Conservation (phyloP, 176 grass and related monocot species). For the Eragrostis nindensis region DNA sequence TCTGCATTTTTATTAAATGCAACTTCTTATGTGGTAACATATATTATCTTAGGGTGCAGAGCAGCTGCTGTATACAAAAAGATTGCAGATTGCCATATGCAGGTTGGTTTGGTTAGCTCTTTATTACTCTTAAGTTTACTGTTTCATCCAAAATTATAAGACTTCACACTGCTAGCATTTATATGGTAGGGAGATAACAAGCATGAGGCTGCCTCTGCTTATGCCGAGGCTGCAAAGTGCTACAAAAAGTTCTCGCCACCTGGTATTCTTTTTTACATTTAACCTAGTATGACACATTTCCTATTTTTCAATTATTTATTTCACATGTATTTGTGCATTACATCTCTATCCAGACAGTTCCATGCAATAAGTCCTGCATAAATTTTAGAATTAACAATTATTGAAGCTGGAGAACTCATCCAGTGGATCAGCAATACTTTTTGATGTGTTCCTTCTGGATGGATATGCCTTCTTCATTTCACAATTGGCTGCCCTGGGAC, state of each 20-base stretch:
- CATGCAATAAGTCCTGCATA: neutral
- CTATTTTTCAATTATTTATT: neutral
- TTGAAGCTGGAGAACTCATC: neutral
- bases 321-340: neutral
- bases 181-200: conserved; percentile 65
- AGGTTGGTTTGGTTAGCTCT: neutral
- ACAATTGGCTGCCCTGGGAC: neutral
- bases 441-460: conserved; percentile 4
- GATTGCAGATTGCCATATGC: conserved; percentile 21
- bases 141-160: neutral
- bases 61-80: conserved; percentile 17
- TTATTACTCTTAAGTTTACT: neutral
- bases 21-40: too few relatives aligned
- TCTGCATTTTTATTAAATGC: too few relatives aligned
- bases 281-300: neutral
- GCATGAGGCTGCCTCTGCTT: conserved; percentile 79
- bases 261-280: conserved; percentile 34
- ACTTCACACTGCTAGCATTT: neutral
- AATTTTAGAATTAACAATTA: neutral
- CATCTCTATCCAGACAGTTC: neutral
- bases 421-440: neutral
- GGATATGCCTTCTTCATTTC: neutral
- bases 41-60: conserved; percentile 16
- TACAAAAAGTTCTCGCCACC: conserved; percentile 81
- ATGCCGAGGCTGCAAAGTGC: conserved; percentile 76